phyloP scores from a whole-genome alignment of 495 filamentous ascomycete species.

The Xylaria castorea region DNA sequence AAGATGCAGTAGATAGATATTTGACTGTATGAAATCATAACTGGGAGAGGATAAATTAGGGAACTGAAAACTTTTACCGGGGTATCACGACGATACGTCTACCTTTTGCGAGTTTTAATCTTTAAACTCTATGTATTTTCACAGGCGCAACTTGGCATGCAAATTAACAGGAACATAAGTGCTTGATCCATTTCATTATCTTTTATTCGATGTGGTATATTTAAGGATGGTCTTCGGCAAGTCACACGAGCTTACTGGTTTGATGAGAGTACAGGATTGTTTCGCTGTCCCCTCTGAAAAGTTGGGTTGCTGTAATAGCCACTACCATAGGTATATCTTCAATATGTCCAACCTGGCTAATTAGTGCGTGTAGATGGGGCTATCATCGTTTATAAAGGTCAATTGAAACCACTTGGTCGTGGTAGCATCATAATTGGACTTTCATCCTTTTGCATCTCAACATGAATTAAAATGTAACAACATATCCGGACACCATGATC shows the following conservation, averaged over 20 bases:
- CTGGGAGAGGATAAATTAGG: conserved; percentile 22
- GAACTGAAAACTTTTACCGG: conserved; percentile 34
- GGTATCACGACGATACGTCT: conserved; percentile 38
- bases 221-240: background rate
- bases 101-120: conserved; percentile 29
- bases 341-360: too few relatives aligned
- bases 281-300: too few relatives aligned
- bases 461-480: too few relatives aligned
- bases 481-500: too few relatives aligned
- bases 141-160: conserved; percentile 9
- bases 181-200: background rate
- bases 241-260: background rate
- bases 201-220: background rate
- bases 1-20: conserved; percentile 58
- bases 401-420: too few relatives aligned
- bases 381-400: too few relatives aligned
- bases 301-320: too few relatives aligned
- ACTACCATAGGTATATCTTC: too few relatives aligned
- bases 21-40: conserved; percentile 16
- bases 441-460: too few relatives aligned
- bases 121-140: conserved; percentile 31
- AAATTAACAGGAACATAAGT: conserved; percentile 19
- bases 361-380: too few relatives aligned
- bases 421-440: too few relatives aligned
- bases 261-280: background rate